A percentile compares a stretch with the other conserved stretches of the same genome.
These are phyloP conservation scores for Corylus americana DNA, from an alignment of 306 rosid species.

Conservation along the genomic window DNA sequence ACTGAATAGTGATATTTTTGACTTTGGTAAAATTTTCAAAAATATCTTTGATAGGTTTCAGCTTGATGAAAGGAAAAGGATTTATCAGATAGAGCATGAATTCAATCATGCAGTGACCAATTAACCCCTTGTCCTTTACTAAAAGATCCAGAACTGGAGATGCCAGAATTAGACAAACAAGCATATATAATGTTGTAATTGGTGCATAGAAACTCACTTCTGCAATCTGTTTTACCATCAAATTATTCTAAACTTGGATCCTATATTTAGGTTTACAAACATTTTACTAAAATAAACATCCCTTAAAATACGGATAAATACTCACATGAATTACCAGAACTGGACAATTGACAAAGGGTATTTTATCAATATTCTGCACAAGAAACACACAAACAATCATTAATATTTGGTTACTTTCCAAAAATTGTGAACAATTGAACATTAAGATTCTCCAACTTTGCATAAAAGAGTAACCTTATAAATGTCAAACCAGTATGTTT, in stretches of 20 bases:
- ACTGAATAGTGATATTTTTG: neutral
- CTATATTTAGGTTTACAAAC: conserved; percentile 1
- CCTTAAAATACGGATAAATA: conserved; percentile 25
- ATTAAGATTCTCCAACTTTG: conserved; percentile 4
- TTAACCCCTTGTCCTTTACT: neutral
- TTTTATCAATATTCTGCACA: conserved; percentile 92
- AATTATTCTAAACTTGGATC: neutral
- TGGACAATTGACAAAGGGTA: conserved; percentile 74
- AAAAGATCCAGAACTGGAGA: neutral
- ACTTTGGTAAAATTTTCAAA: neutral
- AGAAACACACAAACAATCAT: conserved; percentile 20
- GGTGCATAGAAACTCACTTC: neutral
- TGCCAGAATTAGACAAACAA: neutral
- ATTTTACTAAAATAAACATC: neutral
- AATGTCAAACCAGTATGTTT: conserved; percentile 96
- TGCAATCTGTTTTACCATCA: neutral
- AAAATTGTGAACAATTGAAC: conserved; percentile 2
- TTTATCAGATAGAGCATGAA: neutral
- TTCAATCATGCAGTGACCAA: neutral
- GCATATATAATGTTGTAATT: neutral
- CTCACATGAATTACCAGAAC: conserved; percentile 97
- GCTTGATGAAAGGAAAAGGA: neutral
- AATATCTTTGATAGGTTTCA: neutral
- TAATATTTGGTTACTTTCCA: conserved; percentile 7
- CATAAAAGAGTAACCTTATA: conserved; percentile 64